Evolutionary conservation across 2,329 filamentous ascomycete genomes (phyloP).

Genomic region (Pseudogymnoascus destructans): DNA sequence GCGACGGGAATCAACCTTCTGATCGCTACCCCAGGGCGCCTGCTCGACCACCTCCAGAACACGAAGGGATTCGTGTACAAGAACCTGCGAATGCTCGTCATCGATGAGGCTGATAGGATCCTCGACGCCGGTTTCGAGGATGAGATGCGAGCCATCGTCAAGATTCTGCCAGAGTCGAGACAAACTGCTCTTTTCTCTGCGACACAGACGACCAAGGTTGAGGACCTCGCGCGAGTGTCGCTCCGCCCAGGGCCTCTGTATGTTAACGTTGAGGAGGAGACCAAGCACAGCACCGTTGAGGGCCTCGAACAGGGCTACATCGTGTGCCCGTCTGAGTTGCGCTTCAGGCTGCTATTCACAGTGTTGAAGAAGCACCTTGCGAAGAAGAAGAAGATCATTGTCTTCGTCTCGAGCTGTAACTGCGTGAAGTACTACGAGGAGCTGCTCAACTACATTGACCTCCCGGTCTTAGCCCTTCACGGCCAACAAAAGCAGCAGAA

Average conservation of each 20-base stretch:
- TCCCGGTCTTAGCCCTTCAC: conserved; percentile 74
- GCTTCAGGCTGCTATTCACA: conserved; percentile 85
- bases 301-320: conserved; percentile 94
- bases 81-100: conserved; percentile 82
- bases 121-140: conserved; percentile 97
- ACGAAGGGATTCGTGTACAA: conserved; percentile 83
- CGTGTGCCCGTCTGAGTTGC: conserved; percentile 82
- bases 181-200: conserved; percentile 99
- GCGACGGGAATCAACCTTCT: conserved; percentile 87
- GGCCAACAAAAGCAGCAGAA: conserved; percentile 99
- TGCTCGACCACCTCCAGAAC: conserved; percentile 89
- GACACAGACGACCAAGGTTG: conserved; percentile 96
- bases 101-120: conserved; percentile 94
- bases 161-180: conserved; percentile 76
- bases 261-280: conserved; percentile 87
- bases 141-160: conserved; percentile 93
- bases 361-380: conserved; percentile 85
- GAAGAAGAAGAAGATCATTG: conserved; percentile 77
- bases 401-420: conserved; percentile 87
- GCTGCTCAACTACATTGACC: conserved; percentile 92
- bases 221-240: conserved; percentile 90
- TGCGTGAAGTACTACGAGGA: conserved; percentile 94
- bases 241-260: conserved; percentile 82
- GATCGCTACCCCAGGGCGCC: conserved; percentile 82
- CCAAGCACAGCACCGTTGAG: conserved; percentile 83